These are phyloP conservation scores for Cercospora sp. DNA, from an alignment of 2,329 filamentous ascomycete species.

Conservation along the genomic window DNA sequence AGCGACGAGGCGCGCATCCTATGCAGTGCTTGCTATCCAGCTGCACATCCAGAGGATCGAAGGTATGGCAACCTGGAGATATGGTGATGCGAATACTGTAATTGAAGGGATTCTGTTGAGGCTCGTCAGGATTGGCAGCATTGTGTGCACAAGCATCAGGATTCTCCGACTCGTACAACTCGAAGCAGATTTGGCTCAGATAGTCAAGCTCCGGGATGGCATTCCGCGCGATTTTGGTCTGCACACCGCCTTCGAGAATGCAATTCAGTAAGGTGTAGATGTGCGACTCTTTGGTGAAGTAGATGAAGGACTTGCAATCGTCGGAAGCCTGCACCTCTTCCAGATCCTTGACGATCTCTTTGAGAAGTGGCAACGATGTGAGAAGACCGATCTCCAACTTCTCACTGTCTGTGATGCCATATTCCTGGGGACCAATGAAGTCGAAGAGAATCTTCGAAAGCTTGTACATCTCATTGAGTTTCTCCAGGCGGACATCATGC, in stretches of 20 bases:
- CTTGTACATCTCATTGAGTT: conserved; percentile 88
- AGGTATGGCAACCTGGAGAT: conserved; percentile 92
- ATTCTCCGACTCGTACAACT: conserved; percentile 93
- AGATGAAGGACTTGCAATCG: conserved; percentile 94
- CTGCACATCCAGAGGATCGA: conserved; percentile 93
- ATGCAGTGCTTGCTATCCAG: conserved; percentile 96
- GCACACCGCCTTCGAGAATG: conserved; percentile 93
- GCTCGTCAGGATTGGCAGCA: conserved; percentile 41
- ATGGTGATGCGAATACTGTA: conserved; percentile 97
- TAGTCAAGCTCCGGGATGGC: conserved; percentile 97
- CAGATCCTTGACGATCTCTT: conserved; percentile 94
- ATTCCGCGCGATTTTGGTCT: conserved; percentile 93
- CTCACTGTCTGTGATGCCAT: conserved; percentile 91
- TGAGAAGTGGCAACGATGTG: conserved; percentile 87
- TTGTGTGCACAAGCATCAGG: conserved; percentile 55
- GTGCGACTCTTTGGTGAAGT: conserved; percentile 98
- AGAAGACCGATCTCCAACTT: conserved; percentile 98
- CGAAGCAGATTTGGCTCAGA: conserved; percentile 95
- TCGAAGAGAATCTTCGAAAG: conserved; percentile 94
- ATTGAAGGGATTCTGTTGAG: conserved; percentile 57
- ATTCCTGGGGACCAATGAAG: conserved; percentile 97
- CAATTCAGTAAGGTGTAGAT: conserved; percentile 98
- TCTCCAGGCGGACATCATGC: conserved; percentile 79
- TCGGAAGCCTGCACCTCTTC: conserved; percentile 96
- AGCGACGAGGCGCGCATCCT: conserved; percentile 85